Conservation (phyloP, 1,139 yeast genomes). For the Sugiyamaella neomexicana region DNA sequence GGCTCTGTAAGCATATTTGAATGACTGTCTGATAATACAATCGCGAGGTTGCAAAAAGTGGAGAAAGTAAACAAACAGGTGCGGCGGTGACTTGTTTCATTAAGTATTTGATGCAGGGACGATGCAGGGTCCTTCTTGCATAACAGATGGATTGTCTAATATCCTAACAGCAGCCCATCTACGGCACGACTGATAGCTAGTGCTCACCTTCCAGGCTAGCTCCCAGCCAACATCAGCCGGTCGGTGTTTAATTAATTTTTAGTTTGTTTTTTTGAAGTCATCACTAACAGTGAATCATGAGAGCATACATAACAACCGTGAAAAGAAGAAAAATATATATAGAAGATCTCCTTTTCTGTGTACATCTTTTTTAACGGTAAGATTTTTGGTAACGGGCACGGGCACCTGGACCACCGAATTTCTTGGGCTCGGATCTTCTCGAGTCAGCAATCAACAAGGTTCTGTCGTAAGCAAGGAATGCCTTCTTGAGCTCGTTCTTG, state of each 20-base stretch:
- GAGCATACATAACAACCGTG: constrained; percentile 18
- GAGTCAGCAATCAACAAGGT: constrained; percentile 99
- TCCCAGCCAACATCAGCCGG: too few species aligned
- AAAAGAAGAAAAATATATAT: constrained; percentile 5
- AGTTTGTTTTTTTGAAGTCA: constrained; percentile 8
- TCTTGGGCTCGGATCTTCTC: constrained; percentile 99
- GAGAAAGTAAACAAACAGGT: too few species aligned
- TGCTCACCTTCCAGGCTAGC: not conserved
- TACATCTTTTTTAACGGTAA: constrained; percentile 83
- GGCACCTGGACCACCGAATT: constrained; percentile 99
- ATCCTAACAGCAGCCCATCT: too few species aligned
- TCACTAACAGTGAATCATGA: constrained; percentile 14
- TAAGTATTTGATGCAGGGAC: not conserved
- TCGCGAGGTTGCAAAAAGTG: too few species aligned
- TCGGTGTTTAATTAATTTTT: constrained; percentile 8
- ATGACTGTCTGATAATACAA: too few species aligned
- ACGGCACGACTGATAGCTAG: too few species aligned
- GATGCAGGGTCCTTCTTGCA: not conserved
- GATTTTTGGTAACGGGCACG: constrained; percentile 99
- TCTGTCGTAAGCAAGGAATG: constrained; percentile 97
- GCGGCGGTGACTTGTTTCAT: too few species aligned
- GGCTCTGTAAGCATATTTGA: too few species aligned
- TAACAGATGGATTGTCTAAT: too few species aligned
- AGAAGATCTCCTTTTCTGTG: constrained; percentile 2
- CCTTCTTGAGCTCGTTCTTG: constrained; percentile 98